Conservation (phyloP, 768 basidiomycete species). For the Russula emetica region DNA sequence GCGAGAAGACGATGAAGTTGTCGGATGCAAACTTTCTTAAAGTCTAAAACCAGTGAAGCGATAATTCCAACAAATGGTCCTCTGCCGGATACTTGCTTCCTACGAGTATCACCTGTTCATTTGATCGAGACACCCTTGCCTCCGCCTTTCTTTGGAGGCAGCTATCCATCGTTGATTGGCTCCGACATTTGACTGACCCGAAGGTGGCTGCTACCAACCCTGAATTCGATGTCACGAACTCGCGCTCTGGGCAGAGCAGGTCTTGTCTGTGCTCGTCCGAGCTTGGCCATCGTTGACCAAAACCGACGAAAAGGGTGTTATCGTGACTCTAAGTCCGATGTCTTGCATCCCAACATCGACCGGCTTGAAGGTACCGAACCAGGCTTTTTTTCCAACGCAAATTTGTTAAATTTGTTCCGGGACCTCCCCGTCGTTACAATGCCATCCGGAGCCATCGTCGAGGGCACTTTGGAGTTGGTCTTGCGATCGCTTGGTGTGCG, state of each 20-base stretch:
- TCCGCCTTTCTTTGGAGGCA: slow-evolving; percentile 74
- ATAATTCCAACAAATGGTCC: slow-evolving; percentile 71
- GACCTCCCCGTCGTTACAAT: slow-evolving; percentile 79
- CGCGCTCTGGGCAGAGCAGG: slow-evolving; percentile 78
- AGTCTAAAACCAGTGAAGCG: slow-evolving; percentile 49
- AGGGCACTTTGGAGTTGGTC: slow-evolving; percentile 67
- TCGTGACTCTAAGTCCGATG: slow-evolving; percentile 40
- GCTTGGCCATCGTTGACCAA: slow-evolving; percentile 65
- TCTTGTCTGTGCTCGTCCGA: slow-evolving; percentile 59
- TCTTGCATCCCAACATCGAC: slow-evolving; percentile 50
- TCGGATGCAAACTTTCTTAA: slow-evolving; percentile 70
- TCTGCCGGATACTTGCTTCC: slow-evolving; percentile 70
- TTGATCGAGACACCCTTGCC: slow-evolving; percentile 48
- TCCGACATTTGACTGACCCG: slow-evolving; percentile 56
- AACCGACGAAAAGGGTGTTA: slow-evolving; percentile 40
- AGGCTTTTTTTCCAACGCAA: slow-evolving; percentile 72
- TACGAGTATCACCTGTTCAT: slow-evolving; percentile 54
- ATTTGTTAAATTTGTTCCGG: slow-evolving; percentile 64
- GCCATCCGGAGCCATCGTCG: slow-evolving; percentile 58
- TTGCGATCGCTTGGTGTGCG: slow-evolving; percentile 75
- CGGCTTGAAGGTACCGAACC: slow-evolving; percentile 67
- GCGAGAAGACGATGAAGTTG: slow-evolving; percentile 62
- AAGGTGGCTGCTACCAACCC: slow-evolving; percentile 39
- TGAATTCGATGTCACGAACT: slow-evolving; percentile 60
- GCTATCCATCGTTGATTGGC: slow-evolving; percentile 70